These are phyloP conservation scores for Microthlaspi erraticum DNA, from an alignment of 345 rosid species.

Conservation along the genomic window DNA sequence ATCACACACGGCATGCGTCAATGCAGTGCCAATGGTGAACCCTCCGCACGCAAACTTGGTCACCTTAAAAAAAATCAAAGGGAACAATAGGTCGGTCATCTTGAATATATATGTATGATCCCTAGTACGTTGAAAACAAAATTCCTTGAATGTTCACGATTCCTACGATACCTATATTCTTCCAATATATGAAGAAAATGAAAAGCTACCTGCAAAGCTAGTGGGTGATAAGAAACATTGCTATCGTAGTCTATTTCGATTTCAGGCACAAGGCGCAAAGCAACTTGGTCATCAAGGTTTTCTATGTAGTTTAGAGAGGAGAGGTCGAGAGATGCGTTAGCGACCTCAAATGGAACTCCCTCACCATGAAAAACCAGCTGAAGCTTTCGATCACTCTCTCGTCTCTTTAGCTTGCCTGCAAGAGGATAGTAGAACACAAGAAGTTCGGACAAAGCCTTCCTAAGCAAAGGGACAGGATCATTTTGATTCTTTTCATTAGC, in stretches of 20 bases:
- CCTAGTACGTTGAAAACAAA: no score
- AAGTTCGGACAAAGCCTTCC: slow-evolving; percentile 57
- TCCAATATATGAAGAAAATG: background rate
- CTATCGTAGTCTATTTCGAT: slow-evolving; percentile 27
- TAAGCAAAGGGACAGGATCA: slow-evolving; percentile 40
- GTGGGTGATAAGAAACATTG: slow-evolving; percentile 42
- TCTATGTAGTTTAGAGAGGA: slow-evolving; percentile 49
- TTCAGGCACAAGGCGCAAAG: slow-evolving; percentile 39
- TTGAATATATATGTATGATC: no score
- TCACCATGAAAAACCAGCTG: slow-evolving; percentile 39
- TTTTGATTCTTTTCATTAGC: slow-evolving; percentile 24
- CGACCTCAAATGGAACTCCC: slow-evolving; percentile 61
- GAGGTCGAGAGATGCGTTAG: slow-evolving; percentile 45
- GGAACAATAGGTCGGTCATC: no score
- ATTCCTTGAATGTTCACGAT: background rate
- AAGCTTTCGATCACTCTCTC: slow-evolving; percentile 46
- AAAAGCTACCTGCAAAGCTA: slow-evolving; percentile 51
- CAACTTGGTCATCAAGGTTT: slow-evolving; percentile 41
- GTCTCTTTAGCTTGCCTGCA: slow-evolving; percentile 53
- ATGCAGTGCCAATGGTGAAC: slow-evolving; percentile 26
- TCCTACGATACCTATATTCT: background rate
- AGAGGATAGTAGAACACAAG: slow-evolving; percentile 57
- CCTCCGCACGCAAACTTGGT: no score
- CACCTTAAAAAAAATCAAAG: no score
- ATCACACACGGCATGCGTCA: slow-evolving; percentile 53